Conservation (phyloP, 495 filamentous ascomycete species). For the Podospora tetraspora region DNA sequence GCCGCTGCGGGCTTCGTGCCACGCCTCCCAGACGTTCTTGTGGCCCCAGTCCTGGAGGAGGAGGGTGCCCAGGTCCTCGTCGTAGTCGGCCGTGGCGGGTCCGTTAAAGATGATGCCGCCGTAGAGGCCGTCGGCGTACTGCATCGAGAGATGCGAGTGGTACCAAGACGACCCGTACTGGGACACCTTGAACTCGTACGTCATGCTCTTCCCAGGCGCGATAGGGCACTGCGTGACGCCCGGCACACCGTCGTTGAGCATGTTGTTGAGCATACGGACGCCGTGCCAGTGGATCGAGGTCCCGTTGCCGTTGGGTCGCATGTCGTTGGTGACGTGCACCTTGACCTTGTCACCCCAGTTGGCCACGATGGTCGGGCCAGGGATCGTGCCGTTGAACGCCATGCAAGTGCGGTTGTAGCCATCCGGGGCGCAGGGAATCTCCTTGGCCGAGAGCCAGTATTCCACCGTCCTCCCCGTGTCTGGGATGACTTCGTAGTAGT, state of each 20-base stretch:
- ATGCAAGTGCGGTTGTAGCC: conserved; percentile 50
- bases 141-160: conserved; percentile 51
- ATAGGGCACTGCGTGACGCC: conserved; percentile 48
- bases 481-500: conserved; percentile 24
- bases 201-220: conserved; percentile 39
- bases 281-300: conserved; percentile 39
- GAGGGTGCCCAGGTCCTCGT: conserved; percentile 31
- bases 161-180: conserved; percentile 56
- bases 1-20: conserved; percentile 24
- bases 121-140: conserved; percentile 44
- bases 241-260: conserved; percentile 42
- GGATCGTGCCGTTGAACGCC: conserved; percentile 51
- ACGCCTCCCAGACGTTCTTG: conserved; percentile 21
- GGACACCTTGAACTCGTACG: conserved; percentile 47
- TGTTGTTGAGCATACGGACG: conserved; percentile 30
- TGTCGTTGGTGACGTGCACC: conserved; percentile 43
- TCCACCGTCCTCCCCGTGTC: conserved; percentile 17
- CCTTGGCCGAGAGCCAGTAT: conserved; percentile 29
- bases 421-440: conserved; percentile 42
- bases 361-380: conserved; percentile 51
- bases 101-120: conserved; percentile 45
- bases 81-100: conserved; percentile 36
- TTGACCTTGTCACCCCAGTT: conserved; percentile 52
- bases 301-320: conserved; percentile 23
- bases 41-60: conserved; percentile 32